Conservation (phyloP, 1,284 basidiomycete species). For the Hemileia vastatrix region DNA sequence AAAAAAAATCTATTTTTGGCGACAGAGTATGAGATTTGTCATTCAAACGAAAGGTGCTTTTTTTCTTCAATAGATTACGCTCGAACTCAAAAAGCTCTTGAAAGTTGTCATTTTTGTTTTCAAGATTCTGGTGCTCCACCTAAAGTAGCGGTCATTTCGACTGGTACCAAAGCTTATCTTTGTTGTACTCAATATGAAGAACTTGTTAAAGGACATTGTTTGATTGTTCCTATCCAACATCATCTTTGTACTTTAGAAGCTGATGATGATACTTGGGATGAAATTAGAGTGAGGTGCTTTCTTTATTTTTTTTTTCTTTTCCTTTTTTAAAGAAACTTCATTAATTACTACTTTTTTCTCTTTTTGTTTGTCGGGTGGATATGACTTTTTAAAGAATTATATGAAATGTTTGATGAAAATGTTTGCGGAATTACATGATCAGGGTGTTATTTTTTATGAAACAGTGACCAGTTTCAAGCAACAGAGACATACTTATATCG, state of each 20-base stretch:
- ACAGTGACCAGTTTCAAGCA: conserved; percentile 73
- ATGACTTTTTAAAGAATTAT: conserved; percentile 61
- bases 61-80: conserved; percentile 63
- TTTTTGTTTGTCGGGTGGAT: conserved; percentile 7
- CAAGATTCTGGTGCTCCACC: conserved; percentile 52
- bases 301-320: conserved; percentile 17
- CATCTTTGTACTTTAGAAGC: conserved; percentile 80
- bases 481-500: conserved; percentile 84
- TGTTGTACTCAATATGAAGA: conserved; percentile 78
- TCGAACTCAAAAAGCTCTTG: conserved; percentile 77
- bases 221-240: conserved; percentile 93
- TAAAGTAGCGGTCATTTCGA: conserved; percentile 72
- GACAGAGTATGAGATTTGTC: neutral
- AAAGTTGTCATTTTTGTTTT: conserved; percentile 48
- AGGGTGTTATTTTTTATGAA: conserved; percentile 87
- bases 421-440: conserved; percentile 69
- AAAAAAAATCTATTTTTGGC: no score
- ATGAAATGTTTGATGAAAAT: conserved; percentile 97
- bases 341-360: conserved; percentile 1
- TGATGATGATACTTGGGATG: conserved; percentile 97
- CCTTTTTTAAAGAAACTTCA: no score
- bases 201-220: conserved; percentile 74
- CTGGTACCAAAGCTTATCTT: conserved; percentile 81
- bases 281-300: conserved; percentile 61
- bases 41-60: neutral